Percentiles rank a stretch among this genome's conserved stretches.
phyloP scores from a whole-genome alignment of 2,329 filamentous ascomycete genomes.

The Capronia epimyces region DNA sequence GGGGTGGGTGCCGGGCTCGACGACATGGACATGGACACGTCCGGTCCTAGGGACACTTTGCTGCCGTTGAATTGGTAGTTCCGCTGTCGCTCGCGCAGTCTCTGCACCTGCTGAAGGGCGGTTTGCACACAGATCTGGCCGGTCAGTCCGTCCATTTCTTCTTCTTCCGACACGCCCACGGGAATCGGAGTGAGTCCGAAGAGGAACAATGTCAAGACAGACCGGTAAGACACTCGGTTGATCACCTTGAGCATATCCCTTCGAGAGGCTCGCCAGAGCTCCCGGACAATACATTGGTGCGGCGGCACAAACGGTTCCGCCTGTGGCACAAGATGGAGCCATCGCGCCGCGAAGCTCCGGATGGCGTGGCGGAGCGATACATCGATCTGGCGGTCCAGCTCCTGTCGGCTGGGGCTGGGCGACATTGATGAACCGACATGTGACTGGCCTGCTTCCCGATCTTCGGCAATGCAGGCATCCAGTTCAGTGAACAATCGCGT shows the following conservation, averaged over 20 bases:
- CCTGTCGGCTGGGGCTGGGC: constrained; percentile 6
- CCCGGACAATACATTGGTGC: constrained; percentile 26
- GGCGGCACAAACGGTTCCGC: not conserved
- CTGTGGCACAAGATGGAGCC: constrained; percentile 29
- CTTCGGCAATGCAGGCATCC: constrained; percentile 21
- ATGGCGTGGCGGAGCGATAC: constrained; percentile 30
- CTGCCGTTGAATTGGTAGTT: constrained; percentile 41
- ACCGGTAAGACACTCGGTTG: constrained; percentile 41
- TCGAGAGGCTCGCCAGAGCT: constrained; percentile 37
- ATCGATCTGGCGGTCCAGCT: constrained; percentile 27
- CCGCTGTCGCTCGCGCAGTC: constrained; percentile 37
- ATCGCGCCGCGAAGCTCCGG: constrained; percentile 31
- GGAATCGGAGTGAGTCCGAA: constrained; percentile 42
- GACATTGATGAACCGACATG: constrained; percentile 3
- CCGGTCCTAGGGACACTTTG: constrained; percentile 34
- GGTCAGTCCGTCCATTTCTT: constrained; percentile 39
- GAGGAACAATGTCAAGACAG: constrained; percentile 39
- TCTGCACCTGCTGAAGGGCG: constrained; percentile 41
- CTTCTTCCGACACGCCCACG: constrained; percentile 38
- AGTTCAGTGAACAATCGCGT: constrained; percentile 34
- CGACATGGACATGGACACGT: too few species aligned
- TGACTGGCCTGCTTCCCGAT: constrained; percentile 7
- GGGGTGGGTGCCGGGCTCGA: constrained; percentile 30
- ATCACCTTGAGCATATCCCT: constrained; percentile 40
- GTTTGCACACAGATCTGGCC: constrained; percentile 41